Evolutionary conservation across 75 land plant species (phyloP).

Genomic region (Sequoia sempervirens): DNA sequence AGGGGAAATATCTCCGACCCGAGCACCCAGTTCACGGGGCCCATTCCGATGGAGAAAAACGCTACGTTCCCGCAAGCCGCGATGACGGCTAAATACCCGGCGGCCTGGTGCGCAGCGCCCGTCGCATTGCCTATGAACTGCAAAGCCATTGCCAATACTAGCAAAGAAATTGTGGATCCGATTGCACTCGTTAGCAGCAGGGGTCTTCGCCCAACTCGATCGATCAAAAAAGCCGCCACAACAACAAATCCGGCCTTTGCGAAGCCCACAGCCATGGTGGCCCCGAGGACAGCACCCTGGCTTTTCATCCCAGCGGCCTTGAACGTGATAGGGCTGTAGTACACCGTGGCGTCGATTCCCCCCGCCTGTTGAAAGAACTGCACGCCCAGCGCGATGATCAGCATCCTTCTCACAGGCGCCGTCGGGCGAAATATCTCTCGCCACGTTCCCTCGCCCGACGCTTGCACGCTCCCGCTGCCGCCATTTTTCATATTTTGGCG

Average conservation of each 20-base stretch:
- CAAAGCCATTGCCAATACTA: slow-evolving; percentile 44
- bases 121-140: slow-evolving; percentile 20
- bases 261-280: slow-evolving; percentile 70
- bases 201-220: slow-evolving; percentile 66
- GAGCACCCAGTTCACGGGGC: slow-evolving; percentile 78
- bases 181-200: slow-evolving; percentile 55
- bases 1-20: slow-evolving; percentile 79
- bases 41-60: slow-evolving; percentile 84
- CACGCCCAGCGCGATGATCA: slow-evolving; percentile 61
- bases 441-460: slow-evolving; percentile 61
- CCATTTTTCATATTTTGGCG: slow-evolving; percentile 10
- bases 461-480: not conserved
- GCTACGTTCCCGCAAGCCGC: slow-evolving; percentile 62
- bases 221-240: slow-evolving; percentile 60
- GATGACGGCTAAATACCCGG: slow-evolving; percentile 38
- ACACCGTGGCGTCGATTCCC: slow-evolving; percentile 80
- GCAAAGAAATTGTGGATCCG: slow-evolving; percentile 59
- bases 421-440: slow-evolving; percentile 59
- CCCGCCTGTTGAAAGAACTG: slow-evolving; percentile 90
- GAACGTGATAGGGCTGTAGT: slow-evolving; percentile 78
- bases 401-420: slow-evolving; percentile 53
- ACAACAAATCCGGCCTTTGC: slow-evolving; percentile 62
- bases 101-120: slow-evolving; percentile 21
- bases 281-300: slow-evolving; percentile 27
- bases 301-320: slow-evolving; percentile 53